These are phyloP conservation scores for Scleroderma bovista DNA, from an alignment of 768 basidiomycete species.

Conservation along the genomic window DNA sequence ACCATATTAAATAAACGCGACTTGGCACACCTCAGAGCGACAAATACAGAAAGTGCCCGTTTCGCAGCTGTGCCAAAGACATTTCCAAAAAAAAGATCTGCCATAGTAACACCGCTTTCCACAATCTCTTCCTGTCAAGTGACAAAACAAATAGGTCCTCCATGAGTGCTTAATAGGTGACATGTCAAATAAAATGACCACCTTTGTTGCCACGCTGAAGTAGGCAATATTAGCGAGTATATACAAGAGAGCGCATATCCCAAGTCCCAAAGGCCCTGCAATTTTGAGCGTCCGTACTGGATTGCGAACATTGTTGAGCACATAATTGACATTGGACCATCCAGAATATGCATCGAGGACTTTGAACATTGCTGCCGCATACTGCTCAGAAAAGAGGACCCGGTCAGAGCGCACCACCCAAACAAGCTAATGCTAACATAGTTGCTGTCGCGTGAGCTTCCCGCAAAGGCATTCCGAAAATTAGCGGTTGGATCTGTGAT, in stretches of 20 bases:
- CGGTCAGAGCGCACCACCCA: background rate
- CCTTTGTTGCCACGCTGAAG: conserved; percentile 35
- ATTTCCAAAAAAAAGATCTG: conserved; percentile 52
- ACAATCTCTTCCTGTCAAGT: conserved; percentile 37
- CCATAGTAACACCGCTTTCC: conserved; percentile 47
- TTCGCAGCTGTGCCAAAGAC: conserved; percentile 52
- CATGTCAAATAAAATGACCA: conserved; percentile 2
- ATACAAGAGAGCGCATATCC: conserved; percentile 49
- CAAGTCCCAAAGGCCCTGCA: conserved; percentile 52
- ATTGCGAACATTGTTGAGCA: conserved; percentile 55
- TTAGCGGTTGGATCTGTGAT: conserved; percentile 53
- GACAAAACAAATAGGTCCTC: background rate
- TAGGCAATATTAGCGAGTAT: conserved; percentile 55
- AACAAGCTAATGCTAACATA: conserved; percentile 25
- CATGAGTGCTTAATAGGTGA: background rate
- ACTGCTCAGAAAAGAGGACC: conserved; percentile 28
- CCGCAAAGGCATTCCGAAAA: conserved; percentile 53
- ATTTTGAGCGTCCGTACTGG: conserved; percentile 58
- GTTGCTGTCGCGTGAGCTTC: conserved; percentile 47
- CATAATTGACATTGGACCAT: conserved; percentile 55
- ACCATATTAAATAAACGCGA: background rate
- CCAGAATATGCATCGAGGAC: conserved; percentile 45
- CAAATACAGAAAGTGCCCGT: conserved; percentile 48
- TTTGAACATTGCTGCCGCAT: conserved; percentile 57
- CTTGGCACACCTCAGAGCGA: conserved; percentile 37